Percentiles rank a stretch among this genome's conserved stretches.
Evolutionary conservation across 1,284 basidiomycete genomes (phyloP).

Genomic region (Acaromyces ingoldii): DNA sequence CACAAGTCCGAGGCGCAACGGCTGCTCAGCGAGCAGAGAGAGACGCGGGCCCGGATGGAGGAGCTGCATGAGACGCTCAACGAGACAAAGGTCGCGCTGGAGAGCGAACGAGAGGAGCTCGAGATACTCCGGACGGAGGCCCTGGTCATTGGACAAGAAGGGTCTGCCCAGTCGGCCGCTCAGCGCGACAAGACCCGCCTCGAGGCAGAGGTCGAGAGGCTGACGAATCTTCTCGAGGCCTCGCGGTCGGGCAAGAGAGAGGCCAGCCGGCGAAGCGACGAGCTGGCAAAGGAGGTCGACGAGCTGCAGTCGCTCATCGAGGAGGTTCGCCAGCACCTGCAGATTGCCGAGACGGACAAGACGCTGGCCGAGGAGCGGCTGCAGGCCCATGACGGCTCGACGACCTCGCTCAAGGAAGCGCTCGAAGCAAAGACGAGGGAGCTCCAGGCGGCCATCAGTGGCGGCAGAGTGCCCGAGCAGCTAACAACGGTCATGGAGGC

Average conservation of each 20-base stretch:
- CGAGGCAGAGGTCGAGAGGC: conserved; percentile 1
- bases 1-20: conserved; percentile 62
- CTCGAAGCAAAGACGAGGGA: conserved; percentile 26
- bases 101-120: conserved; percentile 38
- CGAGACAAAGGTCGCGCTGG: conserved; percentile 62
- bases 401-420: conserved; percentile 23
- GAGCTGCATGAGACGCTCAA: conserved; percentile 44
- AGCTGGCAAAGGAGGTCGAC: conserved; percentile 20
- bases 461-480: conserved; percentile 17
- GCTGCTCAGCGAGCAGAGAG: conserved; percentile 39
- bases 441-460: conserved; percentile 29
- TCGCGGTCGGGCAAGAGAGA: conserved; percentile 9
- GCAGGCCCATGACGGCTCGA: too few species aligned
- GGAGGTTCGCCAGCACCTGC: neutral
- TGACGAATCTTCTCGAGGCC: conserved; percentile 7
- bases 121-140: conserved; percentile 29
- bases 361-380: too few species aligned
- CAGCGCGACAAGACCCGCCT: conserved; percentile 8
- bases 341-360: neutral
- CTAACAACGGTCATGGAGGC: neutral
- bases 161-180: conserved; percentile 22
- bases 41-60: conserved; percentile 26
- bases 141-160: conserved; percentile 27
- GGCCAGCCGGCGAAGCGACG: neutral
- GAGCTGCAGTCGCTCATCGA: conserved; percentile 10